Conservation (phyloP, 352 stramenopile genomes). For the Pythium dissimile region DNA sequence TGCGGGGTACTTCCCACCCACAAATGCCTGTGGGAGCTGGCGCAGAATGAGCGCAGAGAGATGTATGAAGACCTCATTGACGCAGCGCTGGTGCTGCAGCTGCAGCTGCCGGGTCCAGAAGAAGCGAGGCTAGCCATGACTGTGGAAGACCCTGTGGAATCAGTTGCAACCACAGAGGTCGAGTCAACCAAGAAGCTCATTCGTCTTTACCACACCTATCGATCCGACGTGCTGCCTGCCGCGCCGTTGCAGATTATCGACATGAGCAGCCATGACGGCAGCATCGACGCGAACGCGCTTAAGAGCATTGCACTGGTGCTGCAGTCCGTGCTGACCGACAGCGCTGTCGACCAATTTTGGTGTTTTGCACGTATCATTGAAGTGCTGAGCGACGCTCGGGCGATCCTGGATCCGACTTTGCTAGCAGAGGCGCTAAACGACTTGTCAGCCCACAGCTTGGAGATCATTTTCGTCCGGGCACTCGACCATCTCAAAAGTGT, state of each 20-base stretch:
- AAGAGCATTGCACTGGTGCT: conserved; percentile 1
- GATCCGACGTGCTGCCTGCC: conserved; percentile 7
- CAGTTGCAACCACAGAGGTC: background rate
- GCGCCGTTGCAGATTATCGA: conserved; percentile 1
- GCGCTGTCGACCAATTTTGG: conserved; percentile 64
- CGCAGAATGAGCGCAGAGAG: conserved; percentile 33
- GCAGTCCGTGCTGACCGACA: conserved; percentile 13
- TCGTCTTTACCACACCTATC: conserved; percentile 18
- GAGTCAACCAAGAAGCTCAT: conserved; percentile 2
- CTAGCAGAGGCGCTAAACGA: conserved; percentile 35
- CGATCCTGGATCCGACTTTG: conserved; percentile 41
- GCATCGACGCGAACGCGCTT: background rate
- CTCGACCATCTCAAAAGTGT: conserved; percentile 37
- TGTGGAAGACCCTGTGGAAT: background rate
- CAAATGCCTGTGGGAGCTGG: conserved; percentile 60
- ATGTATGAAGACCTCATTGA: conserved; percentile 72
- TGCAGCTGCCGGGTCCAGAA: conserved; percentile 1
- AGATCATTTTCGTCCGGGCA: conserved; percentile 63
- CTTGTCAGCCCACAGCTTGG: conserved; percentile 42
- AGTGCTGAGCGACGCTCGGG: conserved; percentile 47
- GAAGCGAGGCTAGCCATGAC: background rate
- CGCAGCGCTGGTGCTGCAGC: conserved; percentile 44
- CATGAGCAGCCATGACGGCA: background rate
- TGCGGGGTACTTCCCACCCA: conserved; percentile 50
- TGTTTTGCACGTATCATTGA: conserved; percentile 59